A percentile compares a stretch with the other conserved stretches of the same genome.
Evolutionary conservation across 202 grass and related monocot species (phyloP).

Genomic region (Panicum virgatum): DNA sequence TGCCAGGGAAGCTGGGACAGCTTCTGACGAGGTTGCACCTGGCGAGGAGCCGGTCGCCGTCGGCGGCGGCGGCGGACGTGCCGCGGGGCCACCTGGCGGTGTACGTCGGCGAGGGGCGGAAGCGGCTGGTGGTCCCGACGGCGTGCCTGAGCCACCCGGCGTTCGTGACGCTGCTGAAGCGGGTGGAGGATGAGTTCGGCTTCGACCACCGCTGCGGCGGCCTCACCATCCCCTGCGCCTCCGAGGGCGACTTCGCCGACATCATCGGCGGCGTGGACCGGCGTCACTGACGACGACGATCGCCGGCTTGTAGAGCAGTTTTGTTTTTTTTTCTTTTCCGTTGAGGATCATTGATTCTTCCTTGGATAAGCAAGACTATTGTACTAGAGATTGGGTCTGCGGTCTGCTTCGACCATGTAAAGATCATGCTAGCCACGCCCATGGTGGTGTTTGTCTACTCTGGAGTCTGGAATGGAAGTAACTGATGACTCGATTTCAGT

Average conservation of each 20-base stretch:
- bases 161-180: constrained; percentile 53
- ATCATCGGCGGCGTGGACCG: constrained; percentile 11
- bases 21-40: constrained; percentile 51
- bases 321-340: background rate
- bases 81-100: constrained; percentile 58
- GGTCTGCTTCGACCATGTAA: background rate
- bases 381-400: background rate
- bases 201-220: constrained; percentile 54
- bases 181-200: constrained; percentile 58
- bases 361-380: background rate
- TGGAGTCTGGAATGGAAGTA: background rate
- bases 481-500: background rate
- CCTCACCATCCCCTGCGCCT: constrained; percentile 51
- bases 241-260: constrained; percentile 41
- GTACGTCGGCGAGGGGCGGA: constrained; percentile 52
- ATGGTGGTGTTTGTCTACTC: background rate
- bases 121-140: constrained; percentile 63
- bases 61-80: constrained; percentile 38
- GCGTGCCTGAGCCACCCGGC: constrained; percentile 51
- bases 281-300: background rate
- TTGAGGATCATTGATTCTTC: background rate
- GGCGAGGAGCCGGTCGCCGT: background rate
- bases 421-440: background rate
- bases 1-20: constrained; percentile 52
- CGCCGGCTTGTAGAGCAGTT: background rate